Base-by-base conservation (phyloP, 1,284 basidiomycete genomes). In the Leccinum pseudoinsigne region DNA sequence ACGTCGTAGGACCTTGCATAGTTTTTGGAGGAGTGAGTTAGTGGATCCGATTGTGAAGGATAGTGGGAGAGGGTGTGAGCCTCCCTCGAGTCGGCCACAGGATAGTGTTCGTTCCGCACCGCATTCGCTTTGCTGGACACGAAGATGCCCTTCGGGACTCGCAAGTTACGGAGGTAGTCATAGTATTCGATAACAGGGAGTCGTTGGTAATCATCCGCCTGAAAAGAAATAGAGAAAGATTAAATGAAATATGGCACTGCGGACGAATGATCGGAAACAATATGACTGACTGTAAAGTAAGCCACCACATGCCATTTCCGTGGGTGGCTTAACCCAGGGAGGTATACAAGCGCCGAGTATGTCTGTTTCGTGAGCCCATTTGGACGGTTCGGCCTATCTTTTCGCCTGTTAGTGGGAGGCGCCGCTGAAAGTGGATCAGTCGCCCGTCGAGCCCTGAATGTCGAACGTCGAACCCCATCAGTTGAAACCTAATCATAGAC, bases 241-340 rank as follows among this genome's bases (percentile, higher is more conserved):
- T 16, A 26, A 50, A 55, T 70, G 42, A 73, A 68, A 61, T 45
- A 42, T n/a, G 18, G 47, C 51, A 23, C 62, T 53, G 45, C 59
- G 47, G 67, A 40, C 14, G 47, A 14, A 10, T 61, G 64, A 63
- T 67, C 50, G 42, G 34, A 65, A 56, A 45, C 16, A 64, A 23
- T 57, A 62, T 57, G 62, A 69, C 80, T 68, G 75, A 91, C 88
- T 76, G 85, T 84, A 74, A 91, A 91, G 78, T 91, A 91, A 57
- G 89, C 88, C 61, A 91, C 89, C 54, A 91, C 81, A 74, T 91
- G 89, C 89, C 89, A 91, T 79, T 90, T 91, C 47, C 84, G 81
- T 55, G 82, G 82, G 61, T 82, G 80, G 61, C 75, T 78, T 55
- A 81, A 79, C 60, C 84, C 86, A 59, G 83, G 84, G 63, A 85